Conservation (phyloP, 139 green algal genomes). For the Ulvella scutata region DNA sequence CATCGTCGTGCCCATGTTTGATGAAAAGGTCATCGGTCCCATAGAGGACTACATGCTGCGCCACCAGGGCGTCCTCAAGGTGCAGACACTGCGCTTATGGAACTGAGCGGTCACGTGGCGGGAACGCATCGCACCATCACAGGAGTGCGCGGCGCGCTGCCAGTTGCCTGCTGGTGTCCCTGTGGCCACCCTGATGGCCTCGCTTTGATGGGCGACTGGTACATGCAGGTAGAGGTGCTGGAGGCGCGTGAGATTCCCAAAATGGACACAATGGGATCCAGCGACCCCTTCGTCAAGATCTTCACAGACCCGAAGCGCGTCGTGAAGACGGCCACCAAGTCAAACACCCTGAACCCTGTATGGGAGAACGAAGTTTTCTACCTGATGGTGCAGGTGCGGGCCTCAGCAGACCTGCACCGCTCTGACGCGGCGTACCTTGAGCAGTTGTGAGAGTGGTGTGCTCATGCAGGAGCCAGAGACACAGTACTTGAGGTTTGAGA, state of each 20-base stretch:
- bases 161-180: neutral
- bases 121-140: neutral
- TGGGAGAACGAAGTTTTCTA: slow-evolving; percentile 16
- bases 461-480: slow-evolving; percentile 16
- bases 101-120: neutral
- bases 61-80: slow-evolving; percentile 17
- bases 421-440: neutral
- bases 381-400: slow-evolving; percentile 14
- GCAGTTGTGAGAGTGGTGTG: neutral
- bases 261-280: slow-evolving; percentile 11
- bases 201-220: neutral
- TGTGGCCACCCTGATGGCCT: neutral
- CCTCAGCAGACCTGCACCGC: neutral
- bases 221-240: slow-evolving; percentile 16
- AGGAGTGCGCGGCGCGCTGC: neutral
- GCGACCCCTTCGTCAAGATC: slow-evolving; percentile 18
- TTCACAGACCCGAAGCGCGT: slow-evolving; percentile 17
- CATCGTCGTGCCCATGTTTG: slow-evolving; percentile 18
- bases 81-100: neutral
- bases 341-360: slow-evolving; percentile 14
- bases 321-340: slow-evolving; percentile 9
- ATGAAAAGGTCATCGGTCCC: neutral
- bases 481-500: slow-evolving; percentile 12
- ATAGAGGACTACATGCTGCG: slow-evolving; percentile 11
- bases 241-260: slow-evolving; percentile 5